Conservation (phyloP, 2,329 filamentous ascomycete genomes). For the Aspergillus fumigatus region DNA sequence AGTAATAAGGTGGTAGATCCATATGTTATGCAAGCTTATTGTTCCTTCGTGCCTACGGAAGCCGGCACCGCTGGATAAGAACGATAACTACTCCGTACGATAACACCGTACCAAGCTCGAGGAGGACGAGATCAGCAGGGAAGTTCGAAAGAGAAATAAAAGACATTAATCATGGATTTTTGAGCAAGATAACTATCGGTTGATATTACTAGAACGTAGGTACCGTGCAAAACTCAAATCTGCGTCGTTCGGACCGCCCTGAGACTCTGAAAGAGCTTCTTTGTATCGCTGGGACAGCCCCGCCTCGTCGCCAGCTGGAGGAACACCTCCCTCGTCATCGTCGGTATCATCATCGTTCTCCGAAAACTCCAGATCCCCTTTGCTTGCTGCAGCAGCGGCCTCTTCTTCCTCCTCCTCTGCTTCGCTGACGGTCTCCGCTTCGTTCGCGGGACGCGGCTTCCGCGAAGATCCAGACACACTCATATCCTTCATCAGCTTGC, state of each 20-base stretch:
- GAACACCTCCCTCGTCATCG: slow-evolving; percentile 57
- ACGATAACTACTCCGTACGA: neutral
- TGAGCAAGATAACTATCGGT: slow-evolving; percentile 12
- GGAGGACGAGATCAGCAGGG: neutral
- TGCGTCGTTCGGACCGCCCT: slow-evolving; percentile 36
- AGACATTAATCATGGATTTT: neutral
- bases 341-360: slow-evolving; percentile 47
- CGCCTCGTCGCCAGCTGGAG: slow-evolving; percentile 56
- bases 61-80: too few relatives aligned
- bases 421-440: slow-evolving; percentile 46
- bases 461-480: slow-evolving; percentile 47
- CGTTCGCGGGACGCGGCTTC: slow-evolving; percentile 22
- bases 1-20: neutral
- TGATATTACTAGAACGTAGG: slow-evolving; percentile 36
- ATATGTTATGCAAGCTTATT: neutral
- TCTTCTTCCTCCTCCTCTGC: slow-evolving; percentile 48
- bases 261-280: slow-evolving; percentile 61
- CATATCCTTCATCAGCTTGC: slow-evolving; percentile 95
- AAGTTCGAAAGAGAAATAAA: neutral
- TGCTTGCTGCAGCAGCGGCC: slow-evolving; percentile 15
- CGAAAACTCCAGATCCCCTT: slow-evolving; percentile 41
- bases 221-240: slow-evolving; percentile 52
- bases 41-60: neutral
- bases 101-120: neutral
- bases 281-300: slow-evolving; percentile 73